Evolutionary conservation across 2,329 filamentous ascomycete species (phyloP).

Genomic region (Exophiala dermatitidis): DNA sequence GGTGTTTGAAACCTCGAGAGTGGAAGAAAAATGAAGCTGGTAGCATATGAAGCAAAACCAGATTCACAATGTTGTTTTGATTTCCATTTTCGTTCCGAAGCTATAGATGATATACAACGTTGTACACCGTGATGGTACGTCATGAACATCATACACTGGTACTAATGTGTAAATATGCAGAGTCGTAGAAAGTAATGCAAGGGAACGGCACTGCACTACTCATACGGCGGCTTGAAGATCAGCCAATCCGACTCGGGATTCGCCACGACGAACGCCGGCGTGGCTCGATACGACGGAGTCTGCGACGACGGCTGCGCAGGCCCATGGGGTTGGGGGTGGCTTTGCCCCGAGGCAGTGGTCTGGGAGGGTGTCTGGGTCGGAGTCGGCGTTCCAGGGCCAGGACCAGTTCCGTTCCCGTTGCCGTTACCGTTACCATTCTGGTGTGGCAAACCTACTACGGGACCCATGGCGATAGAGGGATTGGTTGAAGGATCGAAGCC

Average conservation of each 20-base stretch:
- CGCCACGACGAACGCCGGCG: conserved; percentile 39
- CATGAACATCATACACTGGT: no score
- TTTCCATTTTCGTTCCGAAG: no score
- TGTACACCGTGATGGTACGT: no score
- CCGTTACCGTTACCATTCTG: neutral
- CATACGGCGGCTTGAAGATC: conserved; percentile 23
- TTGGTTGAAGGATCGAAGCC: conserved; percentile 6
- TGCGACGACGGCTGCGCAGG: neutral
- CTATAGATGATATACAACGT: no score
- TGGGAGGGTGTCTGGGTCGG: conserved; percentile 11
- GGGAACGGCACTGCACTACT: conserved; percentile 2
- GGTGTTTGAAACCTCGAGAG: no score
- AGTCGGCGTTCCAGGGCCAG: conserved; percentile 26
- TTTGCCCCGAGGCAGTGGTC: neutral
- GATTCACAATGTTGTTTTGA: no score
- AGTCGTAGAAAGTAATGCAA: no score
- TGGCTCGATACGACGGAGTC: conserved; percentile 20
- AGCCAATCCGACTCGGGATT: conserved; percentile 44
- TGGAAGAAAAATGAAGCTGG: no score
- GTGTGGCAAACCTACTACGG: neutral
- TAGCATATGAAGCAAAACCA: no score
- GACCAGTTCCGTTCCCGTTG: neutral
- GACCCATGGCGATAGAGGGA: neutral
- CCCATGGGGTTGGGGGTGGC: no score
- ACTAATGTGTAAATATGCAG: no score